These are phyloP conservation scores for Suillus tomentosus DNA, from an alignment of 768 basidiomycete species.

Conservation along the genomic window DNA sequence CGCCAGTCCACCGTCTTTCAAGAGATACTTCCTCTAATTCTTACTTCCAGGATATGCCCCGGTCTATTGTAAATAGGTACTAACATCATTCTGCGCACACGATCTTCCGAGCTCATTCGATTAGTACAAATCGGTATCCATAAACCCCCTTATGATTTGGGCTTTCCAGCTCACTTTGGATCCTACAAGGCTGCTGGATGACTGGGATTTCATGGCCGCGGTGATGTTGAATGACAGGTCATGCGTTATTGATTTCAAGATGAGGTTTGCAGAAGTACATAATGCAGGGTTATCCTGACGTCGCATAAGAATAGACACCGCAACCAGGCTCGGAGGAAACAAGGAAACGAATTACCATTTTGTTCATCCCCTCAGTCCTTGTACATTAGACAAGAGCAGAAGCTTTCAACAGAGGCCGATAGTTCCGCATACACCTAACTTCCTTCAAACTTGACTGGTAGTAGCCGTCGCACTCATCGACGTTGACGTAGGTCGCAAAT, in stretches of 20 bases:
- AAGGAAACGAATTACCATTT: neutral
- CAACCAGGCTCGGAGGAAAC: neutral
- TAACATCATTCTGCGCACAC: neutral
- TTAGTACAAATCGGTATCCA: slow-evolving; percentile 55
- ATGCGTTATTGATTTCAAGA: slow-evolving; percentile 57
- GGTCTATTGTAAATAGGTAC: slow-evolving; percentile 40
- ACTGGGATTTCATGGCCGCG: slow-evolving; percentile 59
- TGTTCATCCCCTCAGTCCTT: neutral
- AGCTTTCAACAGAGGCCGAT: neutral
- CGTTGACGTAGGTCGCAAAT: neutral
- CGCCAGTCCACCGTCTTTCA: no score
- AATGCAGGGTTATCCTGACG: neutral
- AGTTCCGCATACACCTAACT: neutral
- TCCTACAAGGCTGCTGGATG: slow-evolving; percentile 54
- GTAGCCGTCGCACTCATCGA: neutral
- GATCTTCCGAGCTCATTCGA: neutral
- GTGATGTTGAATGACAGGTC: slow-evolving; percentile 63
- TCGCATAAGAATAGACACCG: neutral
- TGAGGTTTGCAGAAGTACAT: slow-evolving; percentile 32
- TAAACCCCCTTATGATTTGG: slow-evolving; percentile 69
- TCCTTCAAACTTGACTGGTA: neutral
- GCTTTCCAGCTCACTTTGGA: slow-evolving; percentile 47
- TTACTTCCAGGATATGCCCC: slow-evolving; percentile 48
- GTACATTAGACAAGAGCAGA: neutral
- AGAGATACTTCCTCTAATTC: neutral